phyloP scores from a whole-genome alignment of 2,329 filamentous ascomycete genomes.

The Fusarium ambrosium region DNA sequence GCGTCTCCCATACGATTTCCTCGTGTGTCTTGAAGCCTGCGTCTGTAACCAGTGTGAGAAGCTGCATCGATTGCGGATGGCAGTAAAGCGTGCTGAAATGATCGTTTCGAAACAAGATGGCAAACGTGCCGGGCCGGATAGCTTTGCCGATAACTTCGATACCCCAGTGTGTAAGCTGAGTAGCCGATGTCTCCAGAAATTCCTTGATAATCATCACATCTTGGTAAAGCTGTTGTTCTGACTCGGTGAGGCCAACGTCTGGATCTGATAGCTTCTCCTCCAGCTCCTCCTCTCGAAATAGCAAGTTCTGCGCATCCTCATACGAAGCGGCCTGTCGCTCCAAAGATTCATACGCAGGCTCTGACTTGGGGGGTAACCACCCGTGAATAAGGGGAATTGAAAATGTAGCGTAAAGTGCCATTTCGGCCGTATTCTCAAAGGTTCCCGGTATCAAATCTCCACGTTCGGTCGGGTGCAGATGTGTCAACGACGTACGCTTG shows the following conservation, averaged over 20 bases:
- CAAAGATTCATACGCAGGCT: conserved; percentile 78
- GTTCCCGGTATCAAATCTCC: conserved; percentile 71
- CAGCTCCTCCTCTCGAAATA: conserved; percentile 90
- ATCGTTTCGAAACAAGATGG: conserved; percentile 96
- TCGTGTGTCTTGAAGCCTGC: conserved; percentile 89
- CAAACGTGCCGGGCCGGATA: conserved; percentile 82
- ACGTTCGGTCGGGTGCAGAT: conserved; percentile 65
- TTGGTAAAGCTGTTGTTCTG: conserved; percentile 84
- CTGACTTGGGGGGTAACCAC: conserved; percentile 82
- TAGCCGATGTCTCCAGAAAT: conserved; percentile 84
- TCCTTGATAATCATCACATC: conserved; percentile 88
- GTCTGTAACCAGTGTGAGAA: conserved; percentile 91
- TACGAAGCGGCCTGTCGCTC: conserved; percentile 84
- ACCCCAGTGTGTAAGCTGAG: conserved; percentile 87
- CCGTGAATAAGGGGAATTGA: conserved; percentile 91
- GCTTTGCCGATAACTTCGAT: conserved; percentile 79
- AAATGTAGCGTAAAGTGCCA: conserved; percentile 93
- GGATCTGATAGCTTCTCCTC: conserved; percentile 76
- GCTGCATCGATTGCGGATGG: conserved; percentile 80
- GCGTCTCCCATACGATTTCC: conserved; percentile 95
- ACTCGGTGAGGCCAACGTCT: conserved; percentile 68
- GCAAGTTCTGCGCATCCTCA: conserved; percentile 90
- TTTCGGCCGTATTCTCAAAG: conserved; percentile 89
- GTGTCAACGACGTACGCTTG: conserved; percentile 65
- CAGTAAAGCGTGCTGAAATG: conserved; percentile 96